Percentiles rank a stretch among this genome's conserved stretches.
phyloP scores from a whole-genome alignment of 1,139 yeast species.

The Blastobotrys proliferans region DNA sequence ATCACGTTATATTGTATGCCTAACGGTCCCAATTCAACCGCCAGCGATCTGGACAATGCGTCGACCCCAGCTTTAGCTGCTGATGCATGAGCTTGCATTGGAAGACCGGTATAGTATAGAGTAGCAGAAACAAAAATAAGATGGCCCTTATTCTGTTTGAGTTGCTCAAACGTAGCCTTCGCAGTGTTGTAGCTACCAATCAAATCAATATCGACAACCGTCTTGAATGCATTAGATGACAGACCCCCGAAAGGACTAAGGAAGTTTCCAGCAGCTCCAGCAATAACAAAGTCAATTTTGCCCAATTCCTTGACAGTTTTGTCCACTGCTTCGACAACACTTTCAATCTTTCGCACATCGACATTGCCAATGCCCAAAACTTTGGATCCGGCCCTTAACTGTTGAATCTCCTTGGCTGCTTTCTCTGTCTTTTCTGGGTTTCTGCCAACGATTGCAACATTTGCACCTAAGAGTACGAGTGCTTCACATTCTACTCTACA shows the following conservation, averaged over 20 bases:
- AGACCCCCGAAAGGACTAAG: constrained; percentile 72
- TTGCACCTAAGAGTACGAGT: constrained; percentile 72
- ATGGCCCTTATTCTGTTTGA: constrained; percentile 59
- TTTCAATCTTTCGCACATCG: constrained; percentile 69
- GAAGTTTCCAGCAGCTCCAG: constrained; percentile 96
- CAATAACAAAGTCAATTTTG: constrained; percentile 74
- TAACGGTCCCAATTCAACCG: constrained; percentile 84
- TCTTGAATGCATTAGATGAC: constrained; percentile 79
- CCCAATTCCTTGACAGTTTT: constrained; percentile 64
- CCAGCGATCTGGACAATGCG: constrained; percentile 73
- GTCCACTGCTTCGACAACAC: constrained; percentile 58
- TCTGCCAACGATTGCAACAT: constrained; percentile 83
- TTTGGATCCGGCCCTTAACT: constrained; percentile 53
- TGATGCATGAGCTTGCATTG: constrained; percentile 80
- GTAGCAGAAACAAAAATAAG: constrained; percentile 83
- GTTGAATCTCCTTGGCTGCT: constrained; percentile 63
- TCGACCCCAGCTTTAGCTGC: constrained; percentile 96
- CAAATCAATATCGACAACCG: constrained; percentile 79
- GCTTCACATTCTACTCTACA: constrained; percentile 87
- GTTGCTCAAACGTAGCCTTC: constrained; percentile 69
- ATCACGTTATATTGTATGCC: constrained; percentile 78
- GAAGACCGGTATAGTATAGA: constrained; percentile 80
- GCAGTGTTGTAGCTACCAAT: constrained; percentile 84
- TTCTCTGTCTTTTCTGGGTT: constrained; percentile 56
- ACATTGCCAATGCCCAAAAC: constrained; percentile 65